Conservation (phyloP, 2,329 filamentous ascomycete genomes). For the Trichocomaceae sp. region DNA sequence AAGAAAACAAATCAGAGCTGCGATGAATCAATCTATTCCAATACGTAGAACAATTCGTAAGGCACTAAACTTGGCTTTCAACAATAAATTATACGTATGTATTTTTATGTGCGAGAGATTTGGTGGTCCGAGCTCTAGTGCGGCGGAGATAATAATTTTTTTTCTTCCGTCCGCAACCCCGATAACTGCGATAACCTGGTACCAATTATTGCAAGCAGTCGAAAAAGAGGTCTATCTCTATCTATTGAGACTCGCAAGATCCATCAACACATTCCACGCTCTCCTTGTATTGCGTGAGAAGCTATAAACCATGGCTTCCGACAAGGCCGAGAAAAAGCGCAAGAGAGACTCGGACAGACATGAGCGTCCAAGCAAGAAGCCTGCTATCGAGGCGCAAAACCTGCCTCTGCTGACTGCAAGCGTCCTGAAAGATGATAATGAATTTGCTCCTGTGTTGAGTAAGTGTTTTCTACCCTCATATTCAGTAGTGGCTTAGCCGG, state of each 20-base stretch:
- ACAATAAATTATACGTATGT: too few relatives aligned
- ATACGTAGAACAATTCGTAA: background rate
- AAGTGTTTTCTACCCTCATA: slow-evolving; percentile 16
- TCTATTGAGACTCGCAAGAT: background rate
- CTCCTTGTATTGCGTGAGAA: background rate
- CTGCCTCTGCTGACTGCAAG: slow-evolving; percentile 39
- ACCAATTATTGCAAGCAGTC: background rate
- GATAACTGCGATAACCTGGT: background rate
- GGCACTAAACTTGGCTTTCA: too few relatives aligned
- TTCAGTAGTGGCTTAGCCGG: background rate
- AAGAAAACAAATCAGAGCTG: background rate
- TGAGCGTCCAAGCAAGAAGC: slow-evolving; percentile 45
- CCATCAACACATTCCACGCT: background rate
- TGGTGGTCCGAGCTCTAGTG: slow-evolving; percentile 3
- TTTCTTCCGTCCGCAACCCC: background rate
- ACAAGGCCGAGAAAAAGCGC: slow-evolving; percentile 43
- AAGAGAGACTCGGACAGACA: slow-evolving; percentile 43
- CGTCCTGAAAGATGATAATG: slow-evolving; percentile 42
- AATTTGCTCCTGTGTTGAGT: slow-evolving; percentile 47
- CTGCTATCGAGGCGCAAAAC: slow-evolving; percentile 33
- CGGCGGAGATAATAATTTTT: slow-evolving; percentile 8
- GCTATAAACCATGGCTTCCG: slow-evolving; percentile 7
- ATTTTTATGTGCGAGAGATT: background rate
- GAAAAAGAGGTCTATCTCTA: background rate
- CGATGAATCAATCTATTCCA: background rate